Conservation (phyloP, 2,329 filamentous ascomycete species). For the Monosporascus sp. region DNA sequence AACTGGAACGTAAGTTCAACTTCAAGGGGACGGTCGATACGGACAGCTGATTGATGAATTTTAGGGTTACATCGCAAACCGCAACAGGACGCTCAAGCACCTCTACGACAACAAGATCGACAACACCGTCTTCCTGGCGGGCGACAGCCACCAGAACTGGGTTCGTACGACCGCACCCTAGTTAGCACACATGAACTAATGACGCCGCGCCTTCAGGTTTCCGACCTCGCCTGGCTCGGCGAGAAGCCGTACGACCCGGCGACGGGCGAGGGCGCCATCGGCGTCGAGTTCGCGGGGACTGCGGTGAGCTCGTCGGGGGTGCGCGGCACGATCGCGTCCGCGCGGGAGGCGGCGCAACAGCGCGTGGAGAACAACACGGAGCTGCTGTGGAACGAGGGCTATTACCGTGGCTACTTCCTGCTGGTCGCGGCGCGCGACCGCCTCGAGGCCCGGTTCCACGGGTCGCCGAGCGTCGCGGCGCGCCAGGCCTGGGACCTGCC, state of each 20-base stretch:
- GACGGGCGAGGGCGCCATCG: slow-evolving; percentile 52
- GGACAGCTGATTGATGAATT: slow-evolving; percentile 14
- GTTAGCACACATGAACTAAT: not conserved
- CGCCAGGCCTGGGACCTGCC: slow-evolving; percentile 61
- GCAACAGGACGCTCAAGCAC: slow-evolving; percentile 64
- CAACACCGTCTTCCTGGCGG: slow-evolving; percentile 70
- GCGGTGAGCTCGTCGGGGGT: slow-evolving; percentile 62
- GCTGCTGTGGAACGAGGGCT: slow-evolving; percentile 68
- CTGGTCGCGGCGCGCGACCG: slow-evolving; percentile 52
- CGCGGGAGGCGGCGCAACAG: slow-evolving; percentile 41
- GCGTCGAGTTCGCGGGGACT: slow-evolving; percentile 62
- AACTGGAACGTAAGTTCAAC: slow-evolving; percentile 31
- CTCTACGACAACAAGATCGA: slow-evolving; percentile 63
- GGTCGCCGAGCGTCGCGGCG: slow-evolving; percentile 49
- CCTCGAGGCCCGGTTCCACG: slow-evolving; percentile 62
- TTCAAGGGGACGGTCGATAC: too few species aligned
- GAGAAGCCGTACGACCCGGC: slow-evolving; percentile 45
- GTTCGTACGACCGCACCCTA: slow-evolving; percentile 24
- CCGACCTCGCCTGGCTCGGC: slow-evolving; percentile 55
- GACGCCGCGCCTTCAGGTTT: slow-evolving; percentile 20
- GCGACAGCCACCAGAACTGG: slow-evolving; percentile 66
- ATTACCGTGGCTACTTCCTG: slow-evolving; percentile 70
- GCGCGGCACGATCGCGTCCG: slow-evolving; percentile 48
- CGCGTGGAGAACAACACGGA: slow-evolving; percentile 52
- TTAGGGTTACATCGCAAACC: slow-evolving; percentile 65